Evolutionary conservation across 176 grass and related monocot genomes (phyloP), one percentile per base, ranked within the genome.

Genomic region (Carex pumila): DNA sequence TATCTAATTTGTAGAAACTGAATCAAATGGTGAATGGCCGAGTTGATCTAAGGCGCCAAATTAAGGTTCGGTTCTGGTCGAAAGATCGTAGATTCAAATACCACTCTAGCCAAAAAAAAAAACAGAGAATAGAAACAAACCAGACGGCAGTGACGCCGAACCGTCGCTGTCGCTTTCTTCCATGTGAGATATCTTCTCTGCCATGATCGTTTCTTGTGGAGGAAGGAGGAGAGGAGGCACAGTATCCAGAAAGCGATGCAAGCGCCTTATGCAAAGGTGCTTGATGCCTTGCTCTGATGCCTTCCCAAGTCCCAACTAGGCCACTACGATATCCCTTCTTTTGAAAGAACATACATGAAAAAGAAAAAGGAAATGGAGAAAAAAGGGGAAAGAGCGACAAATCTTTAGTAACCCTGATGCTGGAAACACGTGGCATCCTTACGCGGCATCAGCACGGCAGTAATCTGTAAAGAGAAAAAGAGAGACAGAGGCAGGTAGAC

Each of bases 131-230:
- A 30, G 64, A 86, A 22, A 59, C 50, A 36, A 66, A 89, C 88
- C 71, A 21, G 78, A 82, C 11, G 84, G 80, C 21, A 71, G 75
- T 50, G 88, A 83, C 34, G 61, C 32, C 22, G 52, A 79, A 17
- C 69, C 49, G 61, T 61, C 41, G 15, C 60, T 60, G 61, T 83
- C 55, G 80, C 57, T 77, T 17, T 83, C 88, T 76, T 79, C 80
- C 84, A 56, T 70, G 62, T 53, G 18, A 81, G 39, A 47, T 50
- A 50, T 53, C 17, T 61, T 86, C 45, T 79, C 84, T 31, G 68
- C 68, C 83, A 85, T 85, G 79, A 18, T 63, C 31, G 53, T 80
- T 61, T 41, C 65, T 49, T 50, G 34, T 8, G 15, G 11, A 50
- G 19, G 43, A 43, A 85, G 50, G 50, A 43, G 29, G 34, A 82